Percentiles rank a stretch among this genome's conserved stretches.
These are phyloP conservation scores for Bacidia gigantensis DNA, from an alignment of 495 filamentous ascomycete genomes.

Conservation along the genomic window DNA sequence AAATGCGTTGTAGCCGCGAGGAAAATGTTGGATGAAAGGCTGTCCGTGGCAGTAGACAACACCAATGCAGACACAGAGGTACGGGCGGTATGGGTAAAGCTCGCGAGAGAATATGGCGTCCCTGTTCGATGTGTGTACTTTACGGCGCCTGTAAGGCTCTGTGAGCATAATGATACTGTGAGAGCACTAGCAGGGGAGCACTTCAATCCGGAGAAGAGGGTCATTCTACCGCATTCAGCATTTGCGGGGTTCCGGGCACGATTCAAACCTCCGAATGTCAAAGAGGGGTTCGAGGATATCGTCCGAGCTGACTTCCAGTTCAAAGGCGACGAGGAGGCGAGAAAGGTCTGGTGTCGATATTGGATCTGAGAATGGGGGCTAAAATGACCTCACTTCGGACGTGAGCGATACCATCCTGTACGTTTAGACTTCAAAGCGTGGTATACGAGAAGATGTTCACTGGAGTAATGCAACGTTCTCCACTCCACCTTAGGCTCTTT, in stretches of 20 bases:
- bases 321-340: conserved; percentile 40
- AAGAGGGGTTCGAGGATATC: conserved; percentile 79
- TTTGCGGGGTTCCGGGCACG: conserved; percentile 59
- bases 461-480: too few species aligned
- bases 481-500: too few species aligned
- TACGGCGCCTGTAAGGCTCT: conserved; percentile 54
- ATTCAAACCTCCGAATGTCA: conserved; percentile 53
- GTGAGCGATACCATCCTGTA: too few species aligned
- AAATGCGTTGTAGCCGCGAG: conserved; percentile 73
- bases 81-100: conserved; percentile 55
- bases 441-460: too few species aligned
- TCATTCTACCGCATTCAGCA: conserved; percentile 60
- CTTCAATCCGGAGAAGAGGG: conserved; percentile 65
- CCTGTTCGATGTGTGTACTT: conserved; percentile 83
- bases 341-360: conserved; percentile 51
- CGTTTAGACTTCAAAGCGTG: too few species aligned
- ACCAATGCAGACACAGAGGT: conserved; percentile 75
- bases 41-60: conserved; percentile 61
- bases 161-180: conserved; percentile 81
- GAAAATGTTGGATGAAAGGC: conserved; percentile 54
- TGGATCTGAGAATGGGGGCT: conserved; percentile 53
- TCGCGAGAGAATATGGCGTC: conserved; percentile 54
- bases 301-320: conserved; percentile 55
- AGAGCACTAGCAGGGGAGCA: conserved; percentile 47
- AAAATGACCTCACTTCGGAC: too few species aligned